phyloP scores from a whole-genome alignment of 2,329 filamentous ascomycete genomes.

The Aspergillus pseudonomiae region DNA sequence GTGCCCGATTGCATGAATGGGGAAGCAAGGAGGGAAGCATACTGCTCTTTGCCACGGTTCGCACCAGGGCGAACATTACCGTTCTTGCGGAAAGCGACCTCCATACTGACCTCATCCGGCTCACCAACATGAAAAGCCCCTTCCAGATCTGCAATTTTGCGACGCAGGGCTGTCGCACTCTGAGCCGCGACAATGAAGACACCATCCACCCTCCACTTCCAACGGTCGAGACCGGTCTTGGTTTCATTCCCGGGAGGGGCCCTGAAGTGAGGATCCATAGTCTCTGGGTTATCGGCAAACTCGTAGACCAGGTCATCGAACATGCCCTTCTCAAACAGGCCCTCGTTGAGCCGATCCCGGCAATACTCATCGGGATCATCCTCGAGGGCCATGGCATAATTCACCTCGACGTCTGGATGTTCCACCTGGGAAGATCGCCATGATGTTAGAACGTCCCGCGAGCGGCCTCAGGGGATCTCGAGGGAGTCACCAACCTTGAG shows the following conservation, averaged over 20 bases:
- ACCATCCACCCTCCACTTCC: conserved; percentile 18
- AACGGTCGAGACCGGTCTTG: not conserved
- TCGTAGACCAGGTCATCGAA: conserved; percentile 22
- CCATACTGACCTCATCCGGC: conserved; percentile 8
- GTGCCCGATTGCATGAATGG: rapidly evolving
- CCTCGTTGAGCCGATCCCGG: conserved; percentile 6
- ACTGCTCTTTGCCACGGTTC: conserved; percentile 16
- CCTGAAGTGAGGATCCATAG: conserved; percentile 18
- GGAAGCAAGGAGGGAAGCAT: not conserved
- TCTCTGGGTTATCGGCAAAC: conserved; percentile 16
- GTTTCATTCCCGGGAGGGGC: conserved; percentile 14
- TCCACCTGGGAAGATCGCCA: conserved; percentile 1
- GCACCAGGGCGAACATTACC: conserved; percentile 8
- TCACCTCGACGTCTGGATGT: not conserved
- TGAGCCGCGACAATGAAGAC: conserved; percentile 24
- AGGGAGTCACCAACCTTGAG: conserved; percentile 10
- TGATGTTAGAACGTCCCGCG: not conserved
- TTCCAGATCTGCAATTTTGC: conserved; percentile 15
- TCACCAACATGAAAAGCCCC: conserved; percentile 15
- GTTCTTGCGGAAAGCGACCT: conserved; percentile 7
- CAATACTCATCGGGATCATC: conserved; percentile 7
- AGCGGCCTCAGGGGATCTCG: no score
- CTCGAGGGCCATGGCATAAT: not conserved
- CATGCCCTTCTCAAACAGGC: conserved; percentile 19
- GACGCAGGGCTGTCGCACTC: conserved; percentile 10